Percentiles rank a stretch among this genome's conserved stretches.
Evolutionary conservation across 2,329 filamentous ascomycete genomes (phyloP).

Genomic region (Lachnellula arida): DNA sequence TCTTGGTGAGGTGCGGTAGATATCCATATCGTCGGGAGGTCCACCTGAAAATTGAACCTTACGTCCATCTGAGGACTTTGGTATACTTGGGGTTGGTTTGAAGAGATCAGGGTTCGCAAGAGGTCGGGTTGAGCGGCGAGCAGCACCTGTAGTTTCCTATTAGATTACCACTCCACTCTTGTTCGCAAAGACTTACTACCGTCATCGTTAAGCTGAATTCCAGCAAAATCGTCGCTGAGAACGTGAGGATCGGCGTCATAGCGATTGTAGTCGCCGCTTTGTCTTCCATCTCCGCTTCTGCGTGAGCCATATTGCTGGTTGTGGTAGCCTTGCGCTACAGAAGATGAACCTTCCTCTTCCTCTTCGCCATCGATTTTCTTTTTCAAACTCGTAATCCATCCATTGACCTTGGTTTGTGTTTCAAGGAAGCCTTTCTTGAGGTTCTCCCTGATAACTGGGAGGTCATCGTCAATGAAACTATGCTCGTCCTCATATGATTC

Average conservation of each 20-base stretch:
- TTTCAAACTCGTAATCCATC: constrained; percentile 85
- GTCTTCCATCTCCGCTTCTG: constrained; percentile 59
- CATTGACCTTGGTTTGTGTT: constrained; percentile 88
- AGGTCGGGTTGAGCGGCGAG: constrained; percentile 56
- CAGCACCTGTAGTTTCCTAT: constrained; percentile 43
- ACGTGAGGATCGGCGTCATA: constrained; percentile 95
- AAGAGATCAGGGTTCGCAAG: constrained; percentile 76
- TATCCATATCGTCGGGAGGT: constrained; percentile 69
- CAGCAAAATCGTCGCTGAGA: constrained; percentile 81
- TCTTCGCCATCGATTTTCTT: constrained; percentile 92
- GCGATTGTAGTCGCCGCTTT: constrained; percentile 82
- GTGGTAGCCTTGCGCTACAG: constrained; percentile 26
- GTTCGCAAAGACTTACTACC: constrained; percentile 47
- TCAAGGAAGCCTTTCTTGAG: constrained; percentile 92
- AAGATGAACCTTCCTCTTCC: constrained; percentile 37
- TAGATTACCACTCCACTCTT: neutral
- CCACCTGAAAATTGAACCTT: constrained; percentile 55
- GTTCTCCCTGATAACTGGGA: constrained; percentile 89
- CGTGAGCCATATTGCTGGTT: constrained; percentile 40
- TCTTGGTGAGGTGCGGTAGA: constrained; percentile 63
- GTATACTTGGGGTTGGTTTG: constrained; percentile 52
- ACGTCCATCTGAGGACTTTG: constrained; percentile 40
- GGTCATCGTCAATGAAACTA: constrained; percentile 93
- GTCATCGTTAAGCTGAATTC: constrained; percentile 61
- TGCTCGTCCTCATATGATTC: constrained; percentile 58